Evolutionary conservation across 2,329 filamentous ascomycete genomes (phyloP).

Genomic region (Esteya vermicola): DNA sequence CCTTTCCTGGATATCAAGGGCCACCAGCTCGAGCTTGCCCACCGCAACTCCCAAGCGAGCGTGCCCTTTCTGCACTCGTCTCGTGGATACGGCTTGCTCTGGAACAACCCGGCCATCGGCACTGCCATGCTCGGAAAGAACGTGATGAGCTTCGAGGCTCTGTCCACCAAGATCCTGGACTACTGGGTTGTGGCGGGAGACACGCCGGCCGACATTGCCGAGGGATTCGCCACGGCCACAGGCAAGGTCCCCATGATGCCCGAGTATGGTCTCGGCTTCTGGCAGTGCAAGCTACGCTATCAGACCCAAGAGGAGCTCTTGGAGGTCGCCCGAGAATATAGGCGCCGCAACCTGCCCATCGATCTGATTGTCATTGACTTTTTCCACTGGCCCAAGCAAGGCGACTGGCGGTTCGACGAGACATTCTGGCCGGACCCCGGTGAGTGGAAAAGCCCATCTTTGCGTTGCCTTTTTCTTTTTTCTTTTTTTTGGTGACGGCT

Average conservation of each 20-base stretch:
- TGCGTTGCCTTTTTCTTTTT: no score
- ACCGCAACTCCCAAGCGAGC: slow-evolving; percentile 52
- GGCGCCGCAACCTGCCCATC: slow-evolving; percentile 37
- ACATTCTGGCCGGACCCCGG: slow-evolving; percentile 44
- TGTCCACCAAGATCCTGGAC: slow-evolving; percentile 41
- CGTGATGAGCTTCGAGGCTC: slow-evolving; percentile 45
- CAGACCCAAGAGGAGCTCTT: slow-evolving; percentile 51
- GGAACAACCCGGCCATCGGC: slow-evolving; percentile 52
- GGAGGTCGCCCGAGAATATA: slow-evolving; percentile 44
- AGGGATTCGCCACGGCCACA: slow-evolving; percentile 40
- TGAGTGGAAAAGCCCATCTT: not conserved
- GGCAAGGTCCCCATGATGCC: slow-evolving; percentile 53
- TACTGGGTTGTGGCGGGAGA: slow-evolving; percentile 51
- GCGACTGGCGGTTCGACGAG: slow-evolving; percentile 53
- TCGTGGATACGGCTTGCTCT: slow-evolving; percentile 47
- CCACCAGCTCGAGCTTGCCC: slow-evolving; percentile 46
- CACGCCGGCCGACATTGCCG: slow-evolving; percentile 37
- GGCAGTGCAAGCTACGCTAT: slow-evolving; percentile 54
- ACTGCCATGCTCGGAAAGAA: slow-evolving; percentile 47
- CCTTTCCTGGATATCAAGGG: slow-evolving; percentile 49
- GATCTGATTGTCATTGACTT: slow-evolving; percentile 55
- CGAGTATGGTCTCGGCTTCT: slow-evolving; percentile 53
- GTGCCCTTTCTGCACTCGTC: slow-evolving; percentile 48
- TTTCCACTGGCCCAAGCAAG: slow-evolving; percentile 53
- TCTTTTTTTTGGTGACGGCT: not conserved